These are phyloP conservation scores for Sporothrix pseudoabietina DNA, from an alignment of 2,329 filamentous ascomycete genomes.

Conservation along the genomic window DNA sequence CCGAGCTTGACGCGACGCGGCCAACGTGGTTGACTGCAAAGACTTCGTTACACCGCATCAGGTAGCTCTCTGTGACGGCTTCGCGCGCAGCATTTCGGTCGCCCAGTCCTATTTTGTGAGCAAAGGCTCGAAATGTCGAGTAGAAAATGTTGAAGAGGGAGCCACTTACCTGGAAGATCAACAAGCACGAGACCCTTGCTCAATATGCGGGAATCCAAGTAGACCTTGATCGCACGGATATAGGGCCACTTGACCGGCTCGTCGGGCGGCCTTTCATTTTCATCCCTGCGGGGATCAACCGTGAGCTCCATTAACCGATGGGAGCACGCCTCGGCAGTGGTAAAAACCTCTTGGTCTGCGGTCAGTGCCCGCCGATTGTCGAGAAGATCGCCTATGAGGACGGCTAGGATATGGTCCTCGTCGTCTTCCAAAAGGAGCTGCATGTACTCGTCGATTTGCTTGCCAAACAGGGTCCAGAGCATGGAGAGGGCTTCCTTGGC, in stretches of 20 bases:
- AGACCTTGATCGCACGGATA: constrained; percentile 16
- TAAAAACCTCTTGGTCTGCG: not conserved
- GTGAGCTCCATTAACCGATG: constrained; percentile 2
- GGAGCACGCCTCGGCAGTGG: not conserved
- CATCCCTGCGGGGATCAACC: not conserved
- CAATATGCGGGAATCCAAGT: not conserved
- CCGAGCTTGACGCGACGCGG: not conserved
- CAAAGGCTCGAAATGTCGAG: not conserved
- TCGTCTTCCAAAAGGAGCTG: not conserved
- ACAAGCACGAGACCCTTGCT: constrained; percentile 15
- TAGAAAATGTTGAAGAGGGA: not conserved
- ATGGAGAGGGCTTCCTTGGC: not conserved
- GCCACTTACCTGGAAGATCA: constrained; percentile 7
- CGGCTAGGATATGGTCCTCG: not conserved
- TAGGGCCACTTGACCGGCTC: constrained; percentile 14
- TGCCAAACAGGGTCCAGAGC: constrained; percentile 9
- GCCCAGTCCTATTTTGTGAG: constrained; percentile 9
- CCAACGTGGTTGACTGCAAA: not conserved
- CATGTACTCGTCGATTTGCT: not conserved
- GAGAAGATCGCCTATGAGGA: not conserved
- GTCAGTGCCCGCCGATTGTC: not conserved
- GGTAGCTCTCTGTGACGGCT: constrained; percentile 4
- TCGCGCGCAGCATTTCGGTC: constrained; percentile 14
- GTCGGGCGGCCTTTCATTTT: not conserved
- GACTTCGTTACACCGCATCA: constrained; percentile 10